Percentiles rank a stretch among this genome's conserved stretches.
Conservation (phyloP, 257 asterid species). For the Nicotiana sylvestris region DNA sequence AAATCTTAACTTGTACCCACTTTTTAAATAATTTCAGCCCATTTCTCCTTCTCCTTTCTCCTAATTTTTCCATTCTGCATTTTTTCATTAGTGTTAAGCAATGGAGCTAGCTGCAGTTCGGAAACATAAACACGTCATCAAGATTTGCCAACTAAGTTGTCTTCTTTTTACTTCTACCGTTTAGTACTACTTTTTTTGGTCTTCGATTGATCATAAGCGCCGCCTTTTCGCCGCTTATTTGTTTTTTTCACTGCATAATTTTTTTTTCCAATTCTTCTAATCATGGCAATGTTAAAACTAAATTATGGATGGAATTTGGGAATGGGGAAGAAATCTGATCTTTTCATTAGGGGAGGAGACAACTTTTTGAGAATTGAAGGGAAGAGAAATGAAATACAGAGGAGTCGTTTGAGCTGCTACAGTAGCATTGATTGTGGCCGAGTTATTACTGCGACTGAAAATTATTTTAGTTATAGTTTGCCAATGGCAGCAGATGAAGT, state of each 20-base stretch:
- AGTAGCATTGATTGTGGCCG: not conserved
- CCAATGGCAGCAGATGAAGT: not conserved
- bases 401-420: not conserved
- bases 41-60: too few species aligned
- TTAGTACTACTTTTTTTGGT: not conserved
- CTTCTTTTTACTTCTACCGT: constrained; percentile 10
- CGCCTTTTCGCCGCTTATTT: not conserved
- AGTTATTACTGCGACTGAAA: not conserved
- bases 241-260: too few species aligned
- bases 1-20: too few species aligned
- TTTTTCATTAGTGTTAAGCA: not conserved
- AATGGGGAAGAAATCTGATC: not conserved
- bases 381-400: not conserved
- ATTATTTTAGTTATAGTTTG: not conserved
- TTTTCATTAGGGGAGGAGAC: not conserved
- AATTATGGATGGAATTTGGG: not conserved
- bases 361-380: not conserved
- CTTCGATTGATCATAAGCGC: not conserved
- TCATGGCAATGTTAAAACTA: not conserved
- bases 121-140: not conserved
- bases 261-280: not conserved
- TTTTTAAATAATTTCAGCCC: too few species aligned
- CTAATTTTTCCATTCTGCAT: not conserved
- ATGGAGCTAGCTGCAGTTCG: not conserved
- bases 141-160: constrained; percentile 5